phyloP scores from a whole-genome alignment of 148 eudicot species.

The Nepenthes gracilis region DNA sequence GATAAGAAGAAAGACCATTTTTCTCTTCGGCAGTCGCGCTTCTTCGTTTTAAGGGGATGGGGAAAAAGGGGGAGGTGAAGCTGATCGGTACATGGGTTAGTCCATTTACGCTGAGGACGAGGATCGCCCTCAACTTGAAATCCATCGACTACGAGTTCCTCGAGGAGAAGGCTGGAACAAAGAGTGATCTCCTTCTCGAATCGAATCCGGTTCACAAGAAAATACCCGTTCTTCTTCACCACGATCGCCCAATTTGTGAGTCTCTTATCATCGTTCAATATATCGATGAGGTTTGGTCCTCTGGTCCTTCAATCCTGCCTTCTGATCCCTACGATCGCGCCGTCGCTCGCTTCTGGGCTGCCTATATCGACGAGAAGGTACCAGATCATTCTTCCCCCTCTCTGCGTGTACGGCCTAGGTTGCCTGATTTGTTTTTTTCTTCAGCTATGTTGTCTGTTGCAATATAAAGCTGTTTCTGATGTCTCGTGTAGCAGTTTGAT shows the following conservation, averaged over 20 bases:
- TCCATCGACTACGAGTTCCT: conserved; percentile 11
- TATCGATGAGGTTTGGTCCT: conserved; percentile 20
- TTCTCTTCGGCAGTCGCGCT: too few relatives aligned
- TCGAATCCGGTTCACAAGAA: conserved; percentile 22
- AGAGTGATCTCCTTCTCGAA: conserved; percentile 23
- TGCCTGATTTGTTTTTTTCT: too few relatives aligned
- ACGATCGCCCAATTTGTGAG: conserved; percentile 16
- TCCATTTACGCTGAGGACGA: conserved; percentile 14
- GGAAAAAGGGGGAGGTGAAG: conserved; percentile 9
- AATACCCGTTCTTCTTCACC: conserved; percentile 22
- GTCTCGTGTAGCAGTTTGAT: too few relatives aligned
- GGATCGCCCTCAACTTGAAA: conserved; percentile 25
- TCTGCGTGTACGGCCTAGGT: too few relatives aligned
- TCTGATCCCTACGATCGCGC: conserved; percentile 21
- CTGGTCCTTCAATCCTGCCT: conserved; percentile 17
- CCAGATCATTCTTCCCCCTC: too few relatives aligned
- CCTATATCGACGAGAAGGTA: conserved; percentile 20
- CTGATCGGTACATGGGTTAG: conserved; percentile 16
- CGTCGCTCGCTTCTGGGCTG: conserved; percentile 18
- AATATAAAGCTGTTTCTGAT: too few relatives aligned
- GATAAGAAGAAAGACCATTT: too few relatives aligned
- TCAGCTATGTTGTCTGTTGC: too few relatives aligned
- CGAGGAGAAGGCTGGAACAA: conserved; percentile 6
- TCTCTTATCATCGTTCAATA: conserved; percentile 21
- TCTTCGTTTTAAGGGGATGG: too few relatives aligned